Base-by-base conservation (phyloP, 179 eudicot species). In the Silene vulgaris region DNA sequence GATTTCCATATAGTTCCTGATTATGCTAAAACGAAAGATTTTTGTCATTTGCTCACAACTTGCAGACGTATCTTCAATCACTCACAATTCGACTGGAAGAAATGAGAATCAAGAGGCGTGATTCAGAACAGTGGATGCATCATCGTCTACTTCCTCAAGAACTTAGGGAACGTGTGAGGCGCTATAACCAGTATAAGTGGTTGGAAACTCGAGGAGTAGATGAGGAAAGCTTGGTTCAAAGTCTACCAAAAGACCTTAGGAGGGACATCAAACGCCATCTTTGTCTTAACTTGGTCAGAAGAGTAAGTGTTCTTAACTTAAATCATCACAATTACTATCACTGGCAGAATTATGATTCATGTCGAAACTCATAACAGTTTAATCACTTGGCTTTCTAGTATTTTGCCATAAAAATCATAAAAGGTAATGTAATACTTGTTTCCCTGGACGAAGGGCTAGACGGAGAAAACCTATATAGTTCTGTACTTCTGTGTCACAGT, bases 41-140 rank as follows among this genome's bases (percentile, higher is more conserved):
- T 8, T 71, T 1, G 37, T 68, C 5, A 2, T 70, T 54, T 43
- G 19, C 69, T 45, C 11, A 9, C 11, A 9, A 45, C 52, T 66
- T 65, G 13, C 74, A 85, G 85, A 85, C 88, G 0, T 83, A 85
- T 75, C 82, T 85, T 35, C 88, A 85, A 67, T 85, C 88, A 0
- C 82, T 85, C n/a, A 80, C 88, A 0, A 82, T 85, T 45, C 80
- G 88, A 17, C 84, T 85, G 12, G 88, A 85, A 74, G 88, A 85
- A 74, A 85, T 85, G 88, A 80, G 88, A 74, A 73, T 85, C 50
- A 83, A 83, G 72, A 85, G 86, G 62, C 86, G 88, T 52, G 88
- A 85, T 63, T 79, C 86, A 62, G 88, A 85, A 75, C 88, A 85
- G n/a, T 85, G 88, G 88, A 85, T 85, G 88, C 88, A 85, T 65